These are phyloP conservation scores for Pyrenochaeta sp. DNA, from an alignment of 2,329 filamentous ascomycete species.

Conservation along the genomic window DNA sequence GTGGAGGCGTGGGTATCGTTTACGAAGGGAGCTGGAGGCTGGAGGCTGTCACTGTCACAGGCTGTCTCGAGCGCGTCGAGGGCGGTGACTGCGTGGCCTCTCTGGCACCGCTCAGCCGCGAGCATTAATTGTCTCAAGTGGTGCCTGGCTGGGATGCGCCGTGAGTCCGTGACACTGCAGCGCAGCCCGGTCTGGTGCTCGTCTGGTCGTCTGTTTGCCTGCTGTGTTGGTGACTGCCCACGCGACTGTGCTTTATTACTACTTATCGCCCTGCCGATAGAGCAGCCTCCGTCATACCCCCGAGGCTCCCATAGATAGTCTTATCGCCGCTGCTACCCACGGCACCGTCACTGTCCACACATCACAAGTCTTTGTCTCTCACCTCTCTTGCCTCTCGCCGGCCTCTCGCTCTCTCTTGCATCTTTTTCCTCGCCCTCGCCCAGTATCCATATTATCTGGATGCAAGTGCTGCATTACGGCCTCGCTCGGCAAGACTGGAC, in stretches of 20 bases:
- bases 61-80: background rate
- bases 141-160: constrained; percentile 17
- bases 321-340: constrained; percentile 14
- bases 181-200: constrained; percentile 18
- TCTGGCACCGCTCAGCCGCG: constrained; percentile 6
- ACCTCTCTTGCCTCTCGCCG: constrained; percentile 1
- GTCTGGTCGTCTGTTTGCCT: constrained; percentile 11
- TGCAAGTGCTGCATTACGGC: constrained; percentile 14
- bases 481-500: constrained; percentile 30
- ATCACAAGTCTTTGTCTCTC: background rate
- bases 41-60: constrained; percentile 1
- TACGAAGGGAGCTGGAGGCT: too few species aligned
- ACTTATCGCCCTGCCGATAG: constrained; percentile 23
- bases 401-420: constrained; percentile 2
- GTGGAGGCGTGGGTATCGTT: constrained; percentile 11
- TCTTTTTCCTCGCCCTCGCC: constrained; percentile 4
- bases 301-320: constrained; percentile 8
- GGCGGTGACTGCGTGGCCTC: constrained; percentile 6
- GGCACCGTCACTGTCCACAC: constrained; percentile 5
- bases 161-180: constrained; percentile 7
- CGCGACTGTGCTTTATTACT: constrained; percentile 27
- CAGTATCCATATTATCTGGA: constrained; percentile 6
- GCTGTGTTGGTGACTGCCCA: constrained; percentile 21
- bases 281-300: constrained; percentile 5
- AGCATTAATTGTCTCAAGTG: constrained; percentile 5